A percentile compares a stretch with the other conserved stretches of the same genome.
Evolutionary conservation across 108 stramenopile species (phyloP).

Genomic region (Cyclostephanos invisitatus): DNA sequence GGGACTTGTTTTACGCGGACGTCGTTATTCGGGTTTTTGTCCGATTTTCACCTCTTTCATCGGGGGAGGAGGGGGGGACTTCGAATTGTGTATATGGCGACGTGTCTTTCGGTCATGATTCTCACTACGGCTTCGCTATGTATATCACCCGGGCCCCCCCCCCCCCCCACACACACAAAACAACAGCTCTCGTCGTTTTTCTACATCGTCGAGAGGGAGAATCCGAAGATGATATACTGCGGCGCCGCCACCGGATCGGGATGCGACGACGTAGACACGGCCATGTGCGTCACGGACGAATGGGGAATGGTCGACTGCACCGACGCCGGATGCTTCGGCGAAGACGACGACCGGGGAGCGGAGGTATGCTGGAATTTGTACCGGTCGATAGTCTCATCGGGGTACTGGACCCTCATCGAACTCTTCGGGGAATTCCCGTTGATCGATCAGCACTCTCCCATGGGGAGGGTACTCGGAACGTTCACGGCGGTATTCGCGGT

Average conservation of each 20-base stretch:
- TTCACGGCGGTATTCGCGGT: constrained; percentile 90
- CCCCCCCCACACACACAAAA: not conserved
- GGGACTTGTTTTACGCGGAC: too few relatives aligned
- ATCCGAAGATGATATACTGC: constrained; percentile 83
- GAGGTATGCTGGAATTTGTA: constrained; percentile 82
- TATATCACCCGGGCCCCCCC: too few relatives aligned
- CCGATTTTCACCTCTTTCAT: too few relatives aligned
- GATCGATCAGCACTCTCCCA: constrained; percentile 71
- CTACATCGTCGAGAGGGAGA: constrained; percentile 82
- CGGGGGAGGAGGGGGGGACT: too few relatives aligned
- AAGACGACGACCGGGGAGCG: constrained; percentile 17
- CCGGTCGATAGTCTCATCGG: constrained; percentile 64
- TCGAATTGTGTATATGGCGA: too few relatives aligned
- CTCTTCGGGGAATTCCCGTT: constrained; percentile 92
- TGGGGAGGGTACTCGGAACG: constrained; percentile 79
- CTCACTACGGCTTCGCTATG: too few relatives aligned
- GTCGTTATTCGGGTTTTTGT: too few relatives aligned
- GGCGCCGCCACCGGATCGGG: constrained; percentile 52
- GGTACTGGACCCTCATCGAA: constrained; percentile 85
- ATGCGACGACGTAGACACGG: constrained; percentile 65
- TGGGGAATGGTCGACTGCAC: constrained; percentile 79
- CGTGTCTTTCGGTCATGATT: too few relatives aligned
- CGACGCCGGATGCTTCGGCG: constrained; percentile 53
- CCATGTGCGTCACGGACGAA: constrained; percentile 61
- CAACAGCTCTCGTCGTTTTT: constrained; percentile 61